Evolutionary conservation across 228 moss, liverwort and hornwort species (phyloP).

Genomic region (Sphagnum fallax): DNA sequence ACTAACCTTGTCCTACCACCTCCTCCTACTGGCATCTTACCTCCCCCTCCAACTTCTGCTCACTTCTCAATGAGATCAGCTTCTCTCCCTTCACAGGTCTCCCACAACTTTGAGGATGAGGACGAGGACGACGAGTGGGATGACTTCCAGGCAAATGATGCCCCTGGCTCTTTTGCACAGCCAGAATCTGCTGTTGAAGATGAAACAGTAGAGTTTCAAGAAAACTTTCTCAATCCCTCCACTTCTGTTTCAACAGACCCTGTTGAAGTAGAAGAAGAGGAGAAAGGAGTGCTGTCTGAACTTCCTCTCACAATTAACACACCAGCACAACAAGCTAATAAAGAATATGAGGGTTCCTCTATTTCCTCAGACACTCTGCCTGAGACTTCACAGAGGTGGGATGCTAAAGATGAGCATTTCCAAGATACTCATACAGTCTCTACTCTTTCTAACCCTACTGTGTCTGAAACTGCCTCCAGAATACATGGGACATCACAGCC

Average conservation of each 20-base stretch:
- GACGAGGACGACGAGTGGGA: conserved; percentile 85
- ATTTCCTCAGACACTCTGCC: conserved; percentile 17
- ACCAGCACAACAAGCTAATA: conserved; percentile 9
- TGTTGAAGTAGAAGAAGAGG: conserved; percentile 21
- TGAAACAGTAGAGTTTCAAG: conserved; percentile 18
- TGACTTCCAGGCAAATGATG: conserved; percentile 85
- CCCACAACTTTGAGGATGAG: conserved; percentile 48
- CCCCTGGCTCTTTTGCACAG: conserved; percentile 20
- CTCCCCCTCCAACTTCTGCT: conserved; percentile 48
- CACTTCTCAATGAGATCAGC: conserved; percentile 37
- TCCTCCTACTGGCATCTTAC: conserved; percentile 54
- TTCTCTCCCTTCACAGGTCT: conserved; percentile 26
- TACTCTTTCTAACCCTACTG: conserved; percentile 20
- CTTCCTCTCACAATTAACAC: conserved; percentile 9
- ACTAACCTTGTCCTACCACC: conserved; percentile 39
- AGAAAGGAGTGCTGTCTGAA: conserved; percentile 7
- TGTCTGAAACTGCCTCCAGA: conserved; percentile 25
- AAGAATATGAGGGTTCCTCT: conserved; percentile 9
- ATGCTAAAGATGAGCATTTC: conserved; percentile 13
- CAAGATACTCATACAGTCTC: conserved; percentile 15
- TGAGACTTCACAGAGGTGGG: conserved; percentile 14
- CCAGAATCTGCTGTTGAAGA: conserved; percentile 16
- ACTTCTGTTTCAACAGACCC: conserved; percentile 21
- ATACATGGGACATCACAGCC: conserved; percentile 19
- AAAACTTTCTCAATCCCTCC: conserved; percentile 24